Base-by-base conservation (phyloP, 2,329 filamentous ascomycete genomes). In the Aspergillus ustus region DNA sequence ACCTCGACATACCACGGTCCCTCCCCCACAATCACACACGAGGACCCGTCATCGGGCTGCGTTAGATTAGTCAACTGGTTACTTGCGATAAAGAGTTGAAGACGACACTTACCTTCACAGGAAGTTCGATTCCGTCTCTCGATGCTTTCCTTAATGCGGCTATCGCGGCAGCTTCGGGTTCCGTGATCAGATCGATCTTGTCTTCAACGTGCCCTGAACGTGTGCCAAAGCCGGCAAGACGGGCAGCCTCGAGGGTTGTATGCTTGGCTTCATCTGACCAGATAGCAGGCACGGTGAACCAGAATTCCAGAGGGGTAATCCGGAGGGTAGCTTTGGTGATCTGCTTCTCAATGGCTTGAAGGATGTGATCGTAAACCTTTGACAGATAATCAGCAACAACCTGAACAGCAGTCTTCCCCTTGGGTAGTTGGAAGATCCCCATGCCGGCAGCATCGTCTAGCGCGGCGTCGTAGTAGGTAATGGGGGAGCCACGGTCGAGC, bases 251-350 rank as follows among this genome's bases (percentile, higher is more conserved):
- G 8, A 37, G 31, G 9, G 62, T 70, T 51, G 64, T 58, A 54
- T 61, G 22, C 52, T 64, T 54, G 3, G 72, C 73, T n/a, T 61
- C 37, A 31, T 73, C 70, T 15, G 67, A 69, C 70, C 70, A 75
- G 19, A 73, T 69, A 4, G 72, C 73, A 1, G 73, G 73, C 8
- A 74, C 63, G 7, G 72, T 74, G 28, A 74, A 68, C 54, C 67
- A 68, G 34, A 65, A 73, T 43, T 71, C 67, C 19, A 71, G 50
- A 31, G 59, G 63, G 2, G 56, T 66, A 6, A 55, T 53, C 11
- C n/a, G n/a, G 43, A 62, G 37, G 29, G 63, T 29, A 17, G 61
- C 46, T 54, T 61, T 49, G 3, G 69, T 62, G 9, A 69, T 65
- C 28, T 62, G 50, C 48, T 65, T 66, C 25, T 48, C 59, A 7